A percentile compares a stretch with the other conserved stretches of the same genome.
Evolutionary conservation across 805 yeast genomes (phyloP).

Genomic region (Saccharomycopsis schoenii): DNA sequence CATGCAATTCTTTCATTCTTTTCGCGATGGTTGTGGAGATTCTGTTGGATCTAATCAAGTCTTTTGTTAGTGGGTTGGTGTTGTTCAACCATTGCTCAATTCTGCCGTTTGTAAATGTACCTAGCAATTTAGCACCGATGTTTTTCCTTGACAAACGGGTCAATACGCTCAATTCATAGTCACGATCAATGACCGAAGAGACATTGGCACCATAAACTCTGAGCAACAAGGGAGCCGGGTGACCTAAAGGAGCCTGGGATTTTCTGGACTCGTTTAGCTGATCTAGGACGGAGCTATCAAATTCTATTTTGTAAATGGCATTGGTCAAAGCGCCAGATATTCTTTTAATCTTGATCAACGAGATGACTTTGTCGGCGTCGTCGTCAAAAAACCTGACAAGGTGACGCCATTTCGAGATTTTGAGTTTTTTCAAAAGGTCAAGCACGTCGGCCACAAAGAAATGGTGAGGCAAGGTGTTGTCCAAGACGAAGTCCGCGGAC

Average conservation of each 20-base stretch:
- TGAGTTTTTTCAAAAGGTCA: slow-evolving; percentile 49
- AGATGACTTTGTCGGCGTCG: slow-evolving; percentile 27
- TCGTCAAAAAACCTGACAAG: slow-evolving; percentile 28
- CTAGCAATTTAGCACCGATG: slow-evolving; percentile 83
- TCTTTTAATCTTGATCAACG: slow-evolving; percentile 44
- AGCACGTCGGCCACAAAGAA: slow-evolving; percentile 78
- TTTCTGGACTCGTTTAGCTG: neutral
- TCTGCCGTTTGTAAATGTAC: slow-evolving; percentile 86
- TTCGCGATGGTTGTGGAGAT: slow-evolving; percentile 81
- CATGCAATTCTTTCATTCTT: slow-evolving; percentile 92
- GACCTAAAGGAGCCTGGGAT: neutral
- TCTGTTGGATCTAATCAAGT: slow-evolving; percentile 64
- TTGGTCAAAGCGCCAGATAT: slow-evolving; percentile 93
- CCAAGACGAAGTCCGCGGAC: slow-evolving; percentile 49
- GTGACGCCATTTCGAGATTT: slow-evolving; percentile 72
- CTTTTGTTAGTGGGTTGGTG: slow-evolving; percentile 64
- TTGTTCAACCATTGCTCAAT: slow-evolving; percentile 87
- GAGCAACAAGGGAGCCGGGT: slow-evolving; percentile 51
- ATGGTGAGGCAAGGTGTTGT: slow-evolving; percentile 70
- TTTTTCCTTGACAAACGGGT: slow-evolving; percentile 62
- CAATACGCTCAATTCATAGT: slow-evolving; percentile 62
- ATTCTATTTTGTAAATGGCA: slow-evolving; percentile 69
- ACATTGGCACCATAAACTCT: slow-evolving; percentile 86
- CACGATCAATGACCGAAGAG: slow-evolving; percentile 77
- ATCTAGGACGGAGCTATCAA: neutral